Evolutionary conservation across 2,329 filamentous ascomycete genomes (phyloP), one percentile per base, ranked within the genome.

Genomic region (Hortaea werneckii): DNA sequence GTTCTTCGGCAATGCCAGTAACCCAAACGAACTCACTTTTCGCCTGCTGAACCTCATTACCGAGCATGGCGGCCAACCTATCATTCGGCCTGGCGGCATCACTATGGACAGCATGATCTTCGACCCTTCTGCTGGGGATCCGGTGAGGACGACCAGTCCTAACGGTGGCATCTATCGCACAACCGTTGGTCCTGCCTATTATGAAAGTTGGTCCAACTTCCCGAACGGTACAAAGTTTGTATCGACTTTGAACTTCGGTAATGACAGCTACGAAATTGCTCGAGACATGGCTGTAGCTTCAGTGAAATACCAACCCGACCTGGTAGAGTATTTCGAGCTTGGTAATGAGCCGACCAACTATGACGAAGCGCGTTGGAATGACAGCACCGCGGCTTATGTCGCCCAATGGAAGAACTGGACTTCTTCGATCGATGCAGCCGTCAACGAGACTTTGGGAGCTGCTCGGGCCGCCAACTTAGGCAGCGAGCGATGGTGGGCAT

Each of bases 71-170:
- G 54, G 55, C 1, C 49, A 50, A n/a, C 58, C 58, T 0, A 49
- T 42, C 11, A 58, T 61, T 20, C 46, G 58, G 2, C 58, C 58
- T 1, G 58, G 58, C 13, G 58, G 58, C 1, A 59, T 60, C 37
- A 61, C 58, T 0, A 60, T 60, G 58, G 58, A 60, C 42, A 53
- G 48, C 26, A 57, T 61, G 58, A 57, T 60, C 20, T 61, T 59
- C 37, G 43, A 58, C 13, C 32, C 47, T 9, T 32, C 46, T 1
- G 58, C 54, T 54, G 3, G 50, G 54, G 2, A 50, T 13, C 37
- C 37, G 5, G 13, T 39, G 10, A n/a, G 58, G 6, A 58, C 53
- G 3, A 58, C 54, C 2, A 58, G 55, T 41, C 30, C 46, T 5
- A 46, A 47, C 1, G 58, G 58, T 5, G 58, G 58, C 28, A 53